These are phyloP conservation scores for Aspergillus carbonarius DNA, from an alignment of 2,329 filamentous ascomycete species.

Conservation along the genomic window DNA sequence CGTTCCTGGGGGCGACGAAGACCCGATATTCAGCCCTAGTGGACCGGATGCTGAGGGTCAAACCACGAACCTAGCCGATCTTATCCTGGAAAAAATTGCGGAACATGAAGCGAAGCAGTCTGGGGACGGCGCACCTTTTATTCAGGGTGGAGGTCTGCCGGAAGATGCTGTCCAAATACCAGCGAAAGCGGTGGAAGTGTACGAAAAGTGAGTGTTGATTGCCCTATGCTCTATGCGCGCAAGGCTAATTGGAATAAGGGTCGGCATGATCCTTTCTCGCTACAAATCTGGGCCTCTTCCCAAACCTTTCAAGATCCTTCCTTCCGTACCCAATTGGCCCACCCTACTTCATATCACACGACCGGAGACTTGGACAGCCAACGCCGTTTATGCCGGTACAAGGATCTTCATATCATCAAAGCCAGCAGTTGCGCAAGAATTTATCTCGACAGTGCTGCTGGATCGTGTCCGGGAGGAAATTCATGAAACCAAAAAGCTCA, in stretches of 20 bases:
- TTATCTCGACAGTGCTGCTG: conserved; percentile 82
- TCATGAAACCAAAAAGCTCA: conserved; percentile 88
- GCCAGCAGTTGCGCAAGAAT: conserved; percentile 75
- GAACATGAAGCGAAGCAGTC: conserved; percentile 74
- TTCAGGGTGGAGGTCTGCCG: conserved; percentile 57
- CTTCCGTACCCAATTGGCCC: conserved; percentile 88
- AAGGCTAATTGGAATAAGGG: conserved; percentile 49
- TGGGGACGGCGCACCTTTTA: conserved; percentile 39
- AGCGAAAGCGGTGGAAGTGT: conserved; percentile 90
- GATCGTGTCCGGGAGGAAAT: conserved; percentile 93
- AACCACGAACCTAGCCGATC: conserved; percentile 79
- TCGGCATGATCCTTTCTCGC: conserved; percentile 82
- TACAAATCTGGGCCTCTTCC: conserved; percentile 97
- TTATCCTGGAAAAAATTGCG: conserved; percentile 93
- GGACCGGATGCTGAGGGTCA: conserved; percentile 48
- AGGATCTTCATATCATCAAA: conserved; percentile 88
- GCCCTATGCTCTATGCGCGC: neutral
- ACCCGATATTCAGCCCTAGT: conserved; percentile 68
- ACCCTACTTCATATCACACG: conserved; percentile 81
- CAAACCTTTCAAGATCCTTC: conserved; percentile 96
- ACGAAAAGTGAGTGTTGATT: conserved; percentile 65
- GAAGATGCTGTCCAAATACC: conserved; percentile 86
- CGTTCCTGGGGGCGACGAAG: conserved; percentile 69
- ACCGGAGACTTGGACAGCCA: conserved; percentile 74
- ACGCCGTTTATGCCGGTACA: conserved; percentile 84